A percentile compares a stretch with the other conserved stretches of the same genome.
Evolutionary conservation across 139 green algal species (phyloP).

Genomic region (Limnomonas spitsbergensis): DNA sequence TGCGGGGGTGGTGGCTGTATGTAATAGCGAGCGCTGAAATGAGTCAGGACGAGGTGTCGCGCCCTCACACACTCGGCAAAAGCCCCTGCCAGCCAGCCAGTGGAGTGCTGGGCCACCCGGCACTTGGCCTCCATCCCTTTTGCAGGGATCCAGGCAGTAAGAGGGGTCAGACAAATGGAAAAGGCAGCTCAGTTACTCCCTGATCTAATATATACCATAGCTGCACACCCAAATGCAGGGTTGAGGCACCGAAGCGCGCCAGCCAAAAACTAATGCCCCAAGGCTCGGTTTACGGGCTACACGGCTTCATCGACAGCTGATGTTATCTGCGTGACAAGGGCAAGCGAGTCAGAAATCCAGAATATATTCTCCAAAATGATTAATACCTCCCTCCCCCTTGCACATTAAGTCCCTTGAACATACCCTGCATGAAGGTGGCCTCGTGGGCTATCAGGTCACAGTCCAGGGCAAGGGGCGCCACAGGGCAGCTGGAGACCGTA

Average conservation of each 20-base stretch:
- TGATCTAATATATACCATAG: too few species aligned
- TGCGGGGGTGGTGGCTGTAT: background rate
- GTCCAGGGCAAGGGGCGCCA: constrained; percentile 56
- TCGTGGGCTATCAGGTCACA: constrained; percentile 88
- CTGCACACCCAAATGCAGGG: too few species aligned
- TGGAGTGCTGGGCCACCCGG: constrained; percentile 81
- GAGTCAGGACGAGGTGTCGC: constrained; percentile 81
- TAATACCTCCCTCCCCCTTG: constrained; percentile 57
- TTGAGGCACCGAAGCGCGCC: too few species aligned
- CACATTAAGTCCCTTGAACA: background rate
- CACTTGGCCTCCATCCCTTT: constrained; percentile 74
- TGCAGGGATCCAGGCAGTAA: too few species aligned
- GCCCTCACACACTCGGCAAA: constrained; percentile 79
- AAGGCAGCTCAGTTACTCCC: too few species aligned
- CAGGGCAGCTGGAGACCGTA: constrained; percentile 72
- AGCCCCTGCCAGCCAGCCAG: constrained; percentile 76
- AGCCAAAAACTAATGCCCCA: too few species aligned
- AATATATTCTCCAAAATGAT: too few species aligned
- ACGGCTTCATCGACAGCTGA: too few species aligned
- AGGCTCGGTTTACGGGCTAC: too few species aligned
- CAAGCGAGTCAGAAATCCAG: too few species aligned
- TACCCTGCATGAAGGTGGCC: constrained; percentile 76
- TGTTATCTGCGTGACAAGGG: too few species aligned
- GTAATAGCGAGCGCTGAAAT: constrained; percentile 84
- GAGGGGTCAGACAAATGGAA: too few species aligned